Percentiles rank a stretch among this genome's conserved stretches.
phyloP scores from a whole-genome alignment of 208 protist species.

The Angomonas ambiguus region DNA sequence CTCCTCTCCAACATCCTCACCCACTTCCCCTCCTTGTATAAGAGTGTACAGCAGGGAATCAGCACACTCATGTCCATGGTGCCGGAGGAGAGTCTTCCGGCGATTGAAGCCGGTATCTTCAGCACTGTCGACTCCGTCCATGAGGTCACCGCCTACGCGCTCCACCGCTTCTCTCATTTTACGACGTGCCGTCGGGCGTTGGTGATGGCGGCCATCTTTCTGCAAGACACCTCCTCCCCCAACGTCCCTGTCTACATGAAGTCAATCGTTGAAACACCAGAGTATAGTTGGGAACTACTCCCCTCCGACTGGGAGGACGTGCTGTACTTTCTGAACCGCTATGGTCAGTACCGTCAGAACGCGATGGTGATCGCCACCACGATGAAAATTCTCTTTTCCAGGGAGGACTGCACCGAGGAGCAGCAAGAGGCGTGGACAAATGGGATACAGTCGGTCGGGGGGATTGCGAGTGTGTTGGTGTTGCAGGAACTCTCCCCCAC shows the following conservation, averaged over 20 bases:
- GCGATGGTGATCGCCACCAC: conserved; percentile 47
- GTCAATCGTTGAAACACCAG: conserved; percentile 27
- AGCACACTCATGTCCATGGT: conserved; percentile 77
- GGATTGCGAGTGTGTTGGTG: conserved; percentile 51
- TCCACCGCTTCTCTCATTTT: conserved; percentile 77
- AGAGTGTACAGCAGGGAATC: conserved; percentile 80
- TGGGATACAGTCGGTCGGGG: conserved; percentile 54
- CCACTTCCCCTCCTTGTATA: conserved; percentile 78
- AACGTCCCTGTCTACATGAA: conserved; percentile 41
- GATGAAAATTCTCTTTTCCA: conserved; percentile 60
- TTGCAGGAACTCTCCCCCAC: conserved; percentile 59
- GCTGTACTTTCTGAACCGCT: conserved; percentile 66
- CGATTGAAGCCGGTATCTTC: conserved; percentile 66
- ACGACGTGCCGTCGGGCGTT: conserved; percentile 66
- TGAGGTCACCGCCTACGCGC: conserved; percentile 65
- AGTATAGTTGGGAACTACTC: conserved; percentile 47
- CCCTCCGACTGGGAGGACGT: conserved; percentile 76
- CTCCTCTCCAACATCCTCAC: conserved; percentile 68
- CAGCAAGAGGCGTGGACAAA: conserved; percentile 60
- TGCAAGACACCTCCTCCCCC: conserved; percentile 26
- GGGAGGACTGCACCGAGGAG: conserved; percentile 33
- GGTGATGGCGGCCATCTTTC: conserved; percentile 61
- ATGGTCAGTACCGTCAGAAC: conserved; percentile 52
- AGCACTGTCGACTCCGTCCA: conserved; percentile 60
- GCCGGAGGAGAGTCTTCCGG: conserved; percentile 38